A percentile compares a stretch with the other conserved stretches of the same genome.
Evolutionary conservation across 176 grass and related monocot genomes (phyloP).

Genomic region (Eragrostis curvula): DNA sequence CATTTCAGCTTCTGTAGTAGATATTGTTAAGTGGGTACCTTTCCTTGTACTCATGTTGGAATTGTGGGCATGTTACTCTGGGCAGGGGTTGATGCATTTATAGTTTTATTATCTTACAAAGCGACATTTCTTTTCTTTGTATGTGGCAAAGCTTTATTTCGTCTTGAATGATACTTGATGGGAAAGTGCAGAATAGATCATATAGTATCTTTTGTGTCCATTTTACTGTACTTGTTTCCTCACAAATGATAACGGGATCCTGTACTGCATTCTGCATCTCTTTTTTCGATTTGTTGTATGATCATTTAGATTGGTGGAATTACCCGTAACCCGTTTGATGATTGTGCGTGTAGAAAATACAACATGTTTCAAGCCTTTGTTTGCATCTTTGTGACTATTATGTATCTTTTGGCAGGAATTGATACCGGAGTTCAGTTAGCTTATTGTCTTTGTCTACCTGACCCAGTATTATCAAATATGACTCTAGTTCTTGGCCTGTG

Average conservation of each 20-base stretch:
- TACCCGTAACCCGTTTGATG: neutral
- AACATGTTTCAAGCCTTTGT: neutral
- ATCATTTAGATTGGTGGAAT: slow-evolving; percentile 3
- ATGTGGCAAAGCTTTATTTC: neutral
- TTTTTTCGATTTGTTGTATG: slow-evolving; percentile 2
- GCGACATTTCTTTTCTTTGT: neutral
- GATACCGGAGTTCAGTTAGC: neutral
- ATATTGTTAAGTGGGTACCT: slow-evolving; percentile 44
- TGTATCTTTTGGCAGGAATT: neutral
- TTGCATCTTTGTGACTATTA: neutral
- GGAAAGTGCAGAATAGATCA: neutral
- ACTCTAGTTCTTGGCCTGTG: neutral
- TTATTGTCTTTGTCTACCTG: neutral
- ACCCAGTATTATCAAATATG: neutral
- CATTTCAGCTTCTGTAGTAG: slow-evolving; percentile 46
- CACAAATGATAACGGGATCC: too few species aligned
- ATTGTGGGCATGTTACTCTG: slow-evolving; percentile 47
- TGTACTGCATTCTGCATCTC: too few species aligned
- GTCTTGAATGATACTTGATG: neutral
- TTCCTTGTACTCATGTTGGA: slow-evolving; percentile 46
- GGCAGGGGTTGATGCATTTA: slow-evolving; percentile 39
- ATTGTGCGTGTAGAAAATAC: neutral
- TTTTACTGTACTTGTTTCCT: neutral
- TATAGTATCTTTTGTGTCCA: neutral
- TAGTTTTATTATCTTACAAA: slow-evolving; percentile 44